Conservation (phyloP, 148 eudicot genomes). For the Fagopyrum esculentum region DNA sequence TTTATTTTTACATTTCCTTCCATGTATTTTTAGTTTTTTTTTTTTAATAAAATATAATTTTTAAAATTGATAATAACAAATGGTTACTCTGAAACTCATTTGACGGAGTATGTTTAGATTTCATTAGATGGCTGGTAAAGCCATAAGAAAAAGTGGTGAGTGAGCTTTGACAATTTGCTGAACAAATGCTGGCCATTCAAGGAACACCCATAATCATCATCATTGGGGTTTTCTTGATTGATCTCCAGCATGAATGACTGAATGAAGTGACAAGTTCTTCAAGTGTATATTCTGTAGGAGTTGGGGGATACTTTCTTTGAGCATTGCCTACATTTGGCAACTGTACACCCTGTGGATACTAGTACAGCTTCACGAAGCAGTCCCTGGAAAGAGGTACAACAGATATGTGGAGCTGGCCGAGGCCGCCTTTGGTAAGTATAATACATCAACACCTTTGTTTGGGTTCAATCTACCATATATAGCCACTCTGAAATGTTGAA, state of each 20-base stretch:
- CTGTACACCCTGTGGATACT: conserved; percentile 91
- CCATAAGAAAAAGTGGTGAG: not conserved
- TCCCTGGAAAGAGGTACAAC: conserved; percentile 94
- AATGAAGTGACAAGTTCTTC: not conserved
- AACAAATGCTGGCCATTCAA: not conserved
- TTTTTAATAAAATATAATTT: not conserved
- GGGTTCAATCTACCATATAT: no score
- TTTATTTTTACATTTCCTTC: no score
- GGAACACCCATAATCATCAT: not conserved
- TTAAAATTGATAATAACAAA: not conserved
- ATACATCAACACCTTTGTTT: not conserved
- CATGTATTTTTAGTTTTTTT: no score
- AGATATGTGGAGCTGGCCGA: conserved; percentile 94
- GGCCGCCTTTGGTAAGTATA: conserved; percentile 81
- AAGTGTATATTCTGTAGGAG: conserved; percentile 44
- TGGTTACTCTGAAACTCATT: no score
- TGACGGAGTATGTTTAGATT: not conserved
- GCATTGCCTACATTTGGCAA: conserved; percentile 90
- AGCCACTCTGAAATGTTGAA: no score
- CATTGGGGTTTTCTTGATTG: not conserved
- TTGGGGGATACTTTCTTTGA: conserved; percentile 92
- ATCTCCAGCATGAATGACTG: no score
- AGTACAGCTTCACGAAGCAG: conserved; percentile 98
- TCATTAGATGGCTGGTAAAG: not conserved
- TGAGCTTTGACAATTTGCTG: not conserved